These are phyloP conservation scores for Neobulgaria alba DNA, from an alignment of 2,329 filamentous ascomycete genomes.

Conservation along the genomic window DNA sequence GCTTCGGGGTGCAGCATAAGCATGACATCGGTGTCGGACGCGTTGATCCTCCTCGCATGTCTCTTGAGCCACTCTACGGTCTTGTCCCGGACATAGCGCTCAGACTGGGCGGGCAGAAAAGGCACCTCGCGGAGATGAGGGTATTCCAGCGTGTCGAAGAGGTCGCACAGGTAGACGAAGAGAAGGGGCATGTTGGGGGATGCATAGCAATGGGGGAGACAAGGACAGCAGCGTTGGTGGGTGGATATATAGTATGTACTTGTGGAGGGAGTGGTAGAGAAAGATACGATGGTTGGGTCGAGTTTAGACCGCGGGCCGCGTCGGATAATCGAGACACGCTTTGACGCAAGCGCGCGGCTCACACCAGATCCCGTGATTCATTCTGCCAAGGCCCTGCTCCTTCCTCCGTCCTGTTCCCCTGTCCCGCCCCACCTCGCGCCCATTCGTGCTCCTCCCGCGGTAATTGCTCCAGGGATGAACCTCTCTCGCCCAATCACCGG, in stretches of 20 bases:
- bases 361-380: neutral
- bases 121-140: constrained; percentile 31
- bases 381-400: neutral
- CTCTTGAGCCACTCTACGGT: constrained; percentile 60
- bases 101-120: constrained; percentile 27
- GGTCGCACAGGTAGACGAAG: constrained; percentile 64
- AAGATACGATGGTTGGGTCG: too few species aligned
- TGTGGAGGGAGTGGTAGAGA: neutral
- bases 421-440: neutral
- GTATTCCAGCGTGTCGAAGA: constrained; percentile 60
- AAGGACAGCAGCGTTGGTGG: too few species aligned
- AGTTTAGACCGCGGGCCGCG: too few species aligned
- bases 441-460: neutral
- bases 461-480: too few species aligned
- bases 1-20: constrained; percentile 70
- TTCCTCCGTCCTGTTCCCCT: neutral
- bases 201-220: constrained; percentile 1
- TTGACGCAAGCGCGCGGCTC: too few species aligned
- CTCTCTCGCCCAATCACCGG: too few species aligned
- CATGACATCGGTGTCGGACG: constrained; percentile 52
- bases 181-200: constrained; percentile 47
- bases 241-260: too few species aligned
- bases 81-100: constrained; percentile 47
- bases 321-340: too few species aligned
- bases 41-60: constrained; percentile 50